Percentiles rank a stretch among this genome's conserved stretches.
These are phyloP conservation scores for Funneliformis caledonium DNA, from an alignment of 371 early-diverging fungal genomes.

Conservation along the genomic window DNA sequence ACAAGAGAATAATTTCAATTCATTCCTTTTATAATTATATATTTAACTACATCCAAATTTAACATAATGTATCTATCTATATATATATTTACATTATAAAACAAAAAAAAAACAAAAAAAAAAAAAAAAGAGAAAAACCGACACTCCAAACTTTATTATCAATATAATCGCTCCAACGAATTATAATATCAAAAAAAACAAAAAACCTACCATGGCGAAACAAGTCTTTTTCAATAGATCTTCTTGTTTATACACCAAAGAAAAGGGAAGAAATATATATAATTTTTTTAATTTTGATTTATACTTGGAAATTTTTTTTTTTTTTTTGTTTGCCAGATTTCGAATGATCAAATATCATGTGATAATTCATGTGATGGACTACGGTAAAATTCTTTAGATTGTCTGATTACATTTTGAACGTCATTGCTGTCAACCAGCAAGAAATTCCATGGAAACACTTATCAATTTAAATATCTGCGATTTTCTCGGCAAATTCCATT, in stretches of 20 bases:
- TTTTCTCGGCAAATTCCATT: no score
- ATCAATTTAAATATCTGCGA: no score
- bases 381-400: no score
- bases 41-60: not conserved
- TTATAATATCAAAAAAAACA: not conserved
- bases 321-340: no score
- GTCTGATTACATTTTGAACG: no score
- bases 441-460: no score
- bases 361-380: no score
- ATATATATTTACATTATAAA: no score
- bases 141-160: not conserved
- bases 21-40: not conserved
- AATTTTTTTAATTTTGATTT: not conserved
- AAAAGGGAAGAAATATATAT: not conserved
- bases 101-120: not conserved
- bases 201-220: conserved; percentile 14
- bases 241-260: conserved; percentile 9
- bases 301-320: not conserved
- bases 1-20: not conserved
- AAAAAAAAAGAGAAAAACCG: not conserved
- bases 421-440: no score
- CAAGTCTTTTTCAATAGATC: conserved; percentile 2
- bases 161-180: not conserved
- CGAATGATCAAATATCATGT: no score
- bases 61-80: not conserved